Conservation (phyloP, 495 filamentous ascomycete species). For the Endocarpon pusillum region DNA sequence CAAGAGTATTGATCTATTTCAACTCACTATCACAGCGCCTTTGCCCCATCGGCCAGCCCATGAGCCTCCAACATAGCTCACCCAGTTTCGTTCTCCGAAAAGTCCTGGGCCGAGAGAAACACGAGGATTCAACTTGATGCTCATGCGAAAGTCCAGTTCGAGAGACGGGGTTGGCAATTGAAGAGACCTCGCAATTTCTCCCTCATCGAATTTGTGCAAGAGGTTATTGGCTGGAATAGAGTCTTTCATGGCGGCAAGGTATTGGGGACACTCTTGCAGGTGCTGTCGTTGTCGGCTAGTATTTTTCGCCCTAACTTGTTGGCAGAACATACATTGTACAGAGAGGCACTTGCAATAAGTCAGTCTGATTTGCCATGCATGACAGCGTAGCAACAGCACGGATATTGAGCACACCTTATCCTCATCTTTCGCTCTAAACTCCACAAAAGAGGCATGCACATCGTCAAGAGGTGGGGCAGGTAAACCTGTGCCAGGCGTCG, state of each 20-base stretch:
- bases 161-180: constrained; percentile 38
- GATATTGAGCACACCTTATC: constrained; percentile 29
- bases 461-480: constrained; percentile 33
- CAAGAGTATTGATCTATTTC: constrained; percentile 1
- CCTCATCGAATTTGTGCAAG: constrained; percentile 37
- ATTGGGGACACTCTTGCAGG: constrained; percentile 36
- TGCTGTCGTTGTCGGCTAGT: constrained; percentile 39
- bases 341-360: constrained; percentile 29
- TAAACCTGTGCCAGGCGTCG: constrained; percentile 18
- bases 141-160: constrained; percentile 46
- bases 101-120: constrained; percentile 33
- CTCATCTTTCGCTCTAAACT: constrained; percentile 40
- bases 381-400: neutral
- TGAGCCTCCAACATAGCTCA: constrained; percentile 37
- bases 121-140: constrained; percentile 40
- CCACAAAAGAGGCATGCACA: constrained; percentile 37
- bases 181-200: constrained; percentile 32
- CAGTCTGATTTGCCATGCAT: neutral
- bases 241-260: constrained; percentile 40
- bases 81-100: constrained; percentile 40
- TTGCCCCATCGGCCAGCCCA: constrained; percentile 45
- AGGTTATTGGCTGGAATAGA: constrained; percentile 40
- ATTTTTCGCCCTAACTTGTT: constrained; percentile 39
- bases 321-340: constrained; percentile 41
- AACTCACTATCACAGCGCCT: constrained; percentile 38